A percentile compares a stretch with the other conserved stretches of the same genome.
Evolutionary conservation across 2,329 filamentous ascomycete species (phyloP).

Genomic region (Epichloe aotearoae): DNA sequence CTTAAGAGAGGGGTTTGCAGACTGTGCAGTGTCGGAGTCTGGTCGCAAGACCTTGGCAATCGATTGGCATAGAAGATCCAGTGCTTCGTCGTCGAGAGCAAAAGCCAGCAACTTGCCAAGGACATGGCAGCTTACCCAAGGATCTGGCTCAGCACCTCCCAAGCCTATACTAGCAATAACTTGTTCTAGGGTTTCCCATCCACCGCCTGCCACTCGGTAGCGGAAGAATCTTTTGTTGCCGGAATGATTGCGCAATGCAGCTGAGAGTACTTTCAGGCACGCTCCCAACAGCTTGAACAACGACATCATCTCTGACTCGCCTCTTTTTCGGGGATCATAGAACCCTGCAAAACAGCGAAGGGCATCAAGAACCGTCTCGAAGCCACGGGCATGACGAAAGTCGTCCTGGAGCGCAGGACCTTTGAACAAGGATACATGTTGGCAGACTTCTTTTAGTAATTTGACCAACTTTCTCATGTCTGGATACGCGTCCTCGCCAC

Average conservation of each 20-base stretch:
- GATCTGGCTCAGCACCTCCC: constrained; percentile 52
- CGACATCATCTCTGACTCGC: constrained; percentile 46
- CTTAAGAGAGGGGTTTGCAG: constrained; percentile 2
- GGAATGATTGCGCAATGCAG: constrained; percentile 62
- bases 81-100: constrained; percentile 62
- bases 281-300: constrained; percentile 59
- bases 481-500: constrained; percentile 30
- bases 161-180: constrained; percentile 55
- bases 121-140: constrained; percentile 55
- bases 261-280: constrained; percentile 61
- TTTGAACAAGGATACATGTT: constrained; percentile 39
- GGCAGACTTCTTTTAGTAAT: constrained; percentile 51
- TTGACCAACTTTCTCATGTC: constrained; percentile 35
- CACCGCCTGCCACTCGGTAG: constrained; percentile 59
- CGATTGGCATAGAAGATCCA: constrained; percentile 54
- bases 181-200: constrained; percentile 66
- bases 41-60: constrained; percentile 25
- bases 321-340: constrained; percentile 54
- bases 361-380: constrained; percentile 57
- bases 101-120: constrained; percentile 76
- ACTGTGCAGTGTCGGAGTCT: constrained; percentile 13
- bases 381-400: constrained; percentile 70
- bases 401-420: constrained; percentile 54
- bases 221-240: constrained; percentile 87
- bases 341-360: constrained; percentile 60